phyloP scores from a whole-genome alignment of 306 rosid genomes.

The Malus fusca region DNA sequence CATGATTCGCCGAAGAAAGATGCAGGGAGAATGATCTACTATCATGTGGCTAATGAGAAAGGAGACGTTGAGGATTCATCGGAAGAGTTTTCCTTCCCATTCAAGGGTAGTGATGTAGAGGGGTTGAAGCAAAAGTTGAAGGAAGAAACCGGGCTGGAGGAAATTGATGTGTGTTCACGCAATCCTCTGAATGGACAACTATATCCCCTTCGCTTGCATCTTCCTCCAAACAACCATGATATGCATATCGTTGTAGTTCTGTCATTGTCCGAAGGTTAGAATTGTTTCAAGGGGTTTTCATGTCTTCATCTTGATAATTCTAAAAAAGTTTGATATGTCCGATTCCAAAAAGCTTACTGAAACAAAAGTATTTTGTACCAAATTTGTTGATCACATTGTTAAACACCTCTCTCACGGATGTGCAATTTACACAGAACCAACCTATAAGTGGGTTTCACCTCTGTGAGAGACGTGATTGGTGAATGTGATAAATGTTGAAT shows the following conservation, averaged over 20 bases:
- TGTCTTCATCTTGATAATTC: not conserved
- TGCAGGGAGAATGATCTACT: slow-evolving; percentile 59
- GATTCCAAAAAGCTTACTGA: not conserved
- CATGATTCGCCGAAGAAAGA: slow-evolving; percentile 21
- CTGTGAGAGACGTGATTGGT: not conserved
- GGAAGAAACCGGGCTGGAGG: slow-evolving; percentile 45
- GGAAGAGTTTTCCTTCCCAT: slow-evolving; percentile 37
- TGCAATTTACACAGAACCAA: not conserved
- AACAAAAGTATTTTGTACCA: not conserved
- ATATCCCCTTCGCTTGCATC: slow-evolving; percentile 68
- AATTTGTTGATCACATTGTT: not conserved
- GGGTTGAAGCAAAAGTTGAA: slow-evolving; percentile 47
- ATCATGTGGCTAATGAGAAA: slow-evolving; percentile 47
- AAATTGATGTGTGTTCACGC: slow-evolving; percentile 57
- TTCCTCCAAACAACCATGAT: slow-evolving; percentile 66
- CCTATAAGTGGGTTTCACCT: not conserved
- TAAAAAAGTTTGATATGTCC: not conserved
- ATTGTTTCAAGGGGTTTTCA: not conserved
- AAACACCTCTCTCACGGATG: not conserved
- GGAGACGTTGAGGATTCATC: slow-evolving; percentile 34
- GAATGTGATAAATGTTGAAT: not conserved
- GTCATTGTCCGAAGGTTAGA: slow-evolving; percentile 29
- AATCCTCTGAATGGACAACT: slow-evolving; percentile 72
- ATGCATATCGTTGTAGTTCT: slow-evolving; percentile 73
- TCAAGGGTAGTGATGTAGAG: slow-evolving; percentile 47